Evolutionary conservation across 2,329 filamentous ascomycete species (phyloP).

Genomic region (Aureobasidium sp.): DNA sequence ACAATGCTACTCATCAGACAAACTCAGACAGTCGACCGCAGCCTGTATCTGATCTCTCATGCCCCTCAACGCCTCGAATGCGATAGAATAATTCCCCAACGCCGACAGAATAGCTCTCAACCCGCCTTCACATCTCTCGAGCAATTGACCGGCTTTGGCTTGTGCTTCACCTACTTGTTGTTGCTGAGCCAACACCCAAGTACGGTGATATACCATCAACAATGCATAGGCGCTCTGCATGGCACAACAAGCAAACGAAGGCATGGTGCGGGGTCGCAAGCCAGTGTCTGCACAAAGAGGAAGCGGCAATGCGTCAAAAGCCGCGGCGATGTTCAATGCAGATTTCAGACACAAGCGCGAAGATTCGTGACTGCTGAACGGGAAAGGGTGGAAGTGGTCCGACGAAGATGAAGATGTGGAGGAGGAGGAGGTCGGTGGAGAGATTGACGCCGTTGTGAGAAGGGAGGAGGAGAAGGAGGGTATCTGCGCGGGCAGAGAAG

Average conservation of each 20-base stretch:
- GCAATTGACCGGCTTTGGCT: neutral
- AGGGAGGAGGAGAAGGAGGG: neutral
- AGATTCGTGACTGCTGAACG: constrained; percentile 43
- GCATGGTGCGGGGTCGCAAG: constrained; percentile 37
- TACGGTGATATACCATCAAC: constrained; percentile 35
- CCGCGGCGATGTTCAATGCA: constrained; percentile 42
- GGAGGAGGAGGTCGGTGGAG: neutral
- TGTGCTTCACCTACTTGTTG: neutral
- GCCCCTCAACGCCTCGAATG: constrained; percentile 20
- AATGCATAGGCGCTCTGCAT: constrained; percentile 42
- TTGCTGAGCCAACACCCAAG: neutral
- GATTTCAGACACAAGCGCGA: constrained; percentile 45
- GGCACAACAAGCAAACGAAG: constrained; percentile 41
- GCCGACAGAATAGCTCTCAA: constrained; percentile 16
- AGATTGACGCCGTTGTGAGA: neutral
- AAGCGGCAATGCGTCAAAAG: constrained; percentile 42
- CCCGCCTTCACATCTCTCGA: constrained; percentile 17
- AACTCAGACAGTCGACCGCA: constrained; percentile 9
- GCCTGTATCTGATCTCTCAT: constrained; percentile 19
- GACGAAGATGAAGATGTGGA: neutral
- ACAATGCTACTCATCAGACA: no score
- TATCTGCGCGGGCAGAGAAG: constrained; percentile 15
- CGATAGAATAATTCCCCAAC: constrained; percentile 19
- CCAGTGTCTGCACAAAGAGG: constrained; percentile 33
- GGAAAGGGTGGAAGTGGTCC: constrained; percentile 26